These are phyloP conservation scores for Evernia prunastri DNA, from an alignment of 495 filamentous ascomycete species.

Conservation along the genomic window DNA sequence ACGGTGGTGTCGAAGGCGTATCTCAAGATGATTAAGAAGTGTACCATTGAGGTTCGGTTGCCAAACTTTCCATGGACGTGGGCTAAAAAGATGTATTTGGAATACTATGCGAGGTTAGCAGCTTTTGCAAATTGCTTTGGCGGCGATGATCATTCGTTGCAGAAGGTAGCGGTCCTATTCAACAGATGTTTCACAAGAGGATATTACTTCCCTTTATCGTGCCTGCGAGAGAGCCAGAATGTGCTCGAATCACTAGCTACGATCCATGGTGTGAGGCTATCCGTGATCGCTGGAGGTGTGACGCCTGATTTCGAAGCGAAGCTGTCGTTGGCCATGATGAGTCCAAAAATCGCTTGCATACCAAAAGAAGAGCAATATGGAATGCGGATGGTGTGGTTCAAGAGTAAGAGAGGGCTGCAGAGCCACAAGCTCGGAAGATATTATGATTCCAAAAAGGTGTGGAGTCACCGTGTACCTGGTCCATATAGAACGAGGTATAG, in stretches of 20 bases:
- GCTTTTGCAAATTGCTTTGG: constrained; percentile 3
- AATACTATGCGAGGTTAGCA: not conserved
- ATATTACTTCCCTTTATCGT: not conserved
- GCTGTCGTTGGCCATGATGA: constrained; percentile 5
- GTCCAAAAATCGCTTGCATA: not conserved
- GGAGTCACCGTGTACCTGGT: not conserved
- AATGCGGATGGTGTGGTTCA: not conserved
- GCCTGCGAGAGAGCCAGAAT: constrained; percentile 1
- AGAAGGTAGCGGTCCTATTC: not conserved
- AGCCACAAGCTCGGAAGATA: not conserved
- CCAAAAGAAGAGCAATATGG: not conserved
- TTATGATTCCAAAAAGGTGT: not conserved
- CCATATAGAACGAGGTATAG: not conserved
- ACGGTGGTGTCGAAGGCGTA: not conserved
- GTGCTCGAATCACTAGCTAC: not conserved
- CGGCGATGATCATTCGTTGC: constrained; percentile 7
- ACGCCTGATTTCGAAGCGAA: not conserved
- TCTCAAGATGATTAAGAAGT: not conserved
- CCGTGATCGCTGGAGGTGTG: not conserved
- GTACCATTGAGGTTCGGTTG: not conserved
- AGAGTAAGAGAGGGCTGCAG: not conserved
- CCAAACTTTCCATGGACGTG: not conserved
- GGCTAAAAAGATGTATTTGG: not conserved
- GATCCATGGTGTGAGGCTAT: not conserved
- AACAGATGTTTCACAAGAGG: not conserved